Conservation (phyloP, 1,284 basidiomycete species). For the Kwoniella shivajii region DNA sequence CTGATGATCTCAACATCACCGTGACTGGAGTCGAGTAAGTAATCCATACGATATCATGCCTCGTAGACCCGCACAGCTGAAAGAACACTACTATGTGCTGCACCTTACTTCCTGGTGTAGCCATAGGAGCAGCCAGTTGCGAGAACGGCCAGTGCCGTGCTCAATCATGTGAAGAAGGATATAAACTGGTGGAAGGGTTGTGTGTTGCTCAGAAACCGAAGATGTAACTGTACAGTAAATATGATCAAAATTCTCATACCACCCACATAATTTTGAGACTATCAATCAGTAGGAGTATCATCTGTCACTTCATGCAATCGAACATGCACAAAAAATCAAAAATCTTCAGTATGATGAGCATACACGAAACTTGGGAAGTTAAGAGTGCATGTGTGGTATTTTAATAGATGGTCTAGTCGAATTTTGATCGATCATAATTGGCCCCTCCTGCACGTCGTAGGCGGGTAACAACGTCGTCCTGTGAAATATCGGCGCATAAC, state of each 20-base stretch:
- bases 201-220: not conserved
- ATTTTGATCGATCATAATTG: slow-evolving; percentile 54
- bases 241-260: too few relatives aligned
- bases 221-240: too few relatives aligned
- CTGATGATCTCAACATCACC: not conserved
- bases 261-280: too few relatives aligned
- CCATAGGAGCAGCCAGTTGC: slow-evolving; percentile 1
- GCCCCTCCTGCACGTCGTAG: slow-evolving; percentile 49
- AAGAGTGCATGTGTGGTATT: not conserved
- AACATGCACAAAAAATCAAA: too few relatives aligned
- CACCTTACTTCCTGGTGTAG: not conserved
- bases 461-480: slow-evolving; percentile 46
- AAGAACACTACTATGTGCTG: not conserved
- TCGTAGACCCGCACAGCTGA: not conserved
- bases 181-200: not conserved
- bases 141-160: not conserved
- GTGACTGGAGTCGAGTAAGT: slow-evolving; percentile 8
- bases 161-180: not conserved
- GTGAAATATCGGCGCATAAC: not conserved
- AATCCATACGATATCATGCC: too few relatives aligned
- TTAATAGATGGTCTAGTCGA: slow-evolving; percentile 32
- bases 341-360: too few relatives aligned
- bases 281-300: too few relatives aligned
- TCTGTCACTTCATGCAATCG: too few relatives aligned
- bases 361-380: not conserved